Evolutionary conservation across 331 rosid genomes (phyloP), one percentile per base, ranked within the genome.

Genomic region (Rhamnella rubrinervis): DNA sequence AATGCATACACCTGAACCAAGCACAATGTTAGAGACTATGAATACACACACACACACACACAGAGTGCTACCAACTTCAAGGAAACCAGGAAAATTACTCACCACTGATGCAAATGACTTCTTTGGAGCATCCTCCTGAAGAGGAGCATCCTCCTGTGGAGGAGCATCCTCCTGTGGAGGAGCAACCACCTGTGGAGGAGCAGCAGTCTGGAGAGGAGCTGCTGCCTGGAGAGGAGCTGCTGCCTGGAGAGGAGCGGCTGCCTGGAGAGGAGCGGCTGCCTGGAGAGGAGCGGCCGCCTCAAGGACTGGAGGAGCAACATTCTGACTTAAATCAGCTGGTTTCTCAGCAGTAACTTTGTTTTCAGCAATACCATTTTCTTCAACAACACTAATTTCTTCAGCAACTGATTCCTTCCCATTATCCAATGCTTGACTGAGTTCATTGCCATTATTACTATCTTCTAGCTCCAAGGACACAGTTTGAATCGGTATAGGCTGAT

Each of bases 71-170:
- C 51, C 39, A 26, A 37, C 25, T 35, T 65, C 18, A 35, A 21
- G 20, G 57, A 11, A 61, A 60, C 25, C 72, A 66, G 20, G 67
- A 52, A 58, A 75, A 15, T 53, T 72, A 77, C 87, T 71, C 56
- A 91, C 97, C 79, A 91, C 85, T 9, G 92, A 84, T 53, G 96
- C 96, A 87, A 81, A 91, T 28, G 93, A 85, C 78, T 86, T 91
- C 80, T 91, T 91, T 0, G 91, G 89, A 60, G 82, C 51, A 81
- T 78, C 89, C 71, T 83, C 90, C 69, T 47, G 85, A 73, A 8
- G 2, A 40, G 47, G 47, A 40, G 13, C 65, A 67, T 78, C 25
- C 39, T 71, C 71, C 70, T 90, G 31, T 20, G 84, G 61, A 55
- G 5, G 63, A 52, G 60, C 71, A 47, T 63, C 78, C 70, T 62